phyloP scores from a whole-genome alignment of 1,139 yeast genomes.

The Diutina ranongensis region DNA sequence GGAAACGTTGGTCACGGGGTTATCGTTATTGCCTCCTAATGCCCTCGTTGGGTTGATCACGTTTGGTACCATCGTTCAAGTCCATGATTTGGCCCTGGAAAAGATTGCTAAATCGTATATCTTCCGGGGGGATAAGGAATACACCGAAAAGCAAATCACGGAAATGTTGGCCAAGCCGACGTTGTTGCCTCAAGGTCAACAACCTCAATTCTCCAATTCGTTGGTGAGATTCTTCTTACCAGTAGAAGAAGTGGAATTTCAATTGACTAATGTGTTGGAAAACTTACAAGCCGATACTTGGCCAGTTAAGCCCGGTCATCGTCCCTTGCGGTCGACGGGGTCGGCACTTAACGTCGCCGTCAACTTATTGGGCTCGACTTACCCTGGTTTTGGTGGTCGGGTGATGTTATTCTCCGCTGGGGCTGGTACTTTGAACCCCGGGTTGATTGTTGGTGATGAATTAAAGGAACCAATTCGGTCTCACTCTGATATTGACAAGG shows the following conservation, averaged over 20 bases:
- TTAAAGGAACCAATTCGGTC: constrained; percentile 94
- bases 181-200: constrained; percentile 19
- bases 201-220: constrained; percentile 23
- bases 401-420: constrained; percentile 89
- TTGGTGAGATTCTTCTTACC: constrained; percentile 71
- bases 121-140: constrained; percentile 88
- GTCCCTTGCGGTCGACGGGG: constrained; percentile 91
- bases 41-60: constrained; percentile 88
- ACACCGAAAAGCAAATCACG: constrained; percentile 60
- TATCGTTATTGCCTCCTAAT: constrained; percentile 83
- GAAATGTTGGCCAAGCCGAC: constrained; percentile 38
- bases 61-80: constrained; percentile 89
- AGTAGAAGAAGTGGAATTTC: constrained; percentile 77
- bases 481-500: constrained; percentile 84
- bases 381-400: constrained; percentile 83
- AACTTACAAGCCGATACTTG: constrained; percentile 78
- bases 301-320: constrained; percentile 79
- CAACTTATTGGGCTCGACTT: constrained; percentile 73
- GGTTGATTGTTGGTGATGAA: constrained; percentile 84
- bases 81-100: constrained; percentile 80
- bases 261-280: constrained; percentile 72
- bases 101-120: constrained; percentile 73
- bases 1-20: constrained; percentile 72
- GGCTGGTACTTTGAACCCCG: constrained; percentile 92
- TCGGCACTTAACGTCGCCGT: constrained; percentile 84